Percentiles rank a stretch among this genome's conserved stretches.
Conservation (phyloP, 1,139 yeast genomes). For the Hanseniaspora gamundiae region DNA sequence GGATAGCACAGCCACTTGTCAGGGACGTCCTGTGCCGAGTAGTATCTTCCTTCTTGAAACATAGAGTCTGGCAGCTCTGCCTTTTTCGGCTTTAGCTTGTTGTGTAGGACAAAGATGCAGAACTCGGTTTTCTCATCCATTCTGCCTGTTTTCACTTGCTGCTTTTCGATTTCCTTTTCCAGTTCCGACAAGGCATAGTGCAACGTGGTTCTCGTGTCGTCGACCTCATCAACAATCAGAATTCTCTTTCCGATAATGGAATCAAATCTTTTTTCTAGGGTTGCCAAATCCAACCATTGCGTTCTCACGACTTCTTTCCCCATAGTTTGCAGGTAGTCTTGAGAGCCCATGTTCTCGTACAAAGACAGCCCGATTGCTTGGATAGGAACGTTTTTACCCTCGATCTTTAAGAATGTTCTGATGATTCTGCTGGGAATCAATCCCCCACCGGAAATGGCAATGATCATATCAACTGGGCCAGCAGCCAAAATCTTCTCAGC, state of each 20-base stretch:
- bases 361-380: conserved; percentile 88
- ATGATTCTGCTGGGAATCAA: conserved; percentile 93
- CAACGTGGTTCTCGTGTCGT: conserved; percentile 88
- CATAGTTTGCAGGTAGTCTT: conserved; percentile 46
- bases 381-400: conserved; percentile 77
- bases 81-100: conserved; percentile 43
- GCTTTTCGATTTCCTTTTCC: conserved; percentile 63
- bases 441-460: conserved; percentile 91
- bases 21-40: conserved; percentile 41
- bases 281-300: conserved; percentile 84
- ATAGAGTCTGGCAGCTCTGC: conserved; percentile 38
- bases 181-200: conserved; percentile 85
- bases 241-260: conserved; percentile 71
- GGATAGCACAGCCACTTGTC: conserved; percentile 56
- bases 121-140: conserved; percentile 33
- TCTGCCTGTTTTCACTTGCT: conserved; percentile 28
- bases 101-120: conserved; percentile 47
- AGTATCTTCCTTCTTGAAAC: conserved; percentile 37
- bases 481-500: conserved; percentile 60
- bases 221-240: conserved; percentile 86
- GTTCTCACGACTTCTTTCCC: conserved; percentile 87
- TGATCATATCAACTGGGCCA: conserved; percentile 57
- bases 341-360: conserved; percentile 67
- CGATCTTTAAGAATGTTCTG: conserved; percentile 77
- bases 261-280: conserved; percentile 40